Conservation (phyloP, 352 stramenopile species). For the Blastocystis sp. region DNA sequence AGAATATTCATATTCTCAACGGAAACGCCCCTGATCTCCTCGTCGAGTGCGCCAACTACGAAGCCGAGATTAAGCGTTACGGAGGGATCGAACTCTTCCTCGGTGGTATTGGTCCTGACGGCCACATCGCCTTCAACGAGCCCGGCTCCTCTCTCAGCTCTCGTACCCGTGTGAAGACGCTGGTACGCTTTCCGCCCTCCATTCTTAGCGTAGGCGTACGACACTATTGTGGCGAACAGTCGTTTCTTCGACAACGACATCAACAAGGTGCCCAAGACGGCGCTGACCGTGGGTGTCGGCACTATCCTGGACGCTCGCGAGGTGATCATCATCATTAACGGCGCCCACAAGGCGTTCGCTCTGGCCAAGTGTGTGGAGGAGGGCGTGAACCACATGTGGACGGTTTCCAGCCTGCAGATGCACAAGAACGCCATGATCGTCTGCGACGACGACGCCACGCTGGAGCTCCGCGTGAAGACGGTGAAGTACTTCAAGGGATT, state of each 20-base stretch:
- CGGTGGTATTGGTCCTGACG: constrained; percentile 85
- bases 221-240: constrained; percentile 84
- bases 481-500: constrained; percentile 86
- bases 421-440: constrained; percentile 82
- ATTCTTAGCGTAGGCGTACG: constrained; percentile 75
- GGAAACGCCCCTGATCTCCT: constrained; percentile 80
- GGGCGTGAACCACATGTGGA: constrained; percentile 86
- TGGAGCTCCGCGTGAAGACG: constrained; percentile 84
- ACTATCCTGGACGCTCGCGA: constrained; percentile 83
- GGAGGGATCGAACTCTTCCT: constrained; percentile 87
- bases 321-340: constrained; percentile 83
- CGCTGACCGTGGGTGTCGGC: constrained; percentile 82
- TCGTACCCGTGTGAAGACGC: constrained; percentile 82
- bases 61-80: constrained; percentile 79
- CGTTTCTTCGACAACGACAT: constrained; percentile 82
- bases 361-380: constrained; percentile 85
- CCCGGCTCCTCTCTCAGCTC: constrained; percentile 80
- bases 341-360: constrained; percentile 81
- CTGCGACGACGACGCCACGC: constrained; percentile 83
- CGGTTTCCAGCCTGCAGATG: constrained; percentile 81
- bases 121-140: constrained; percentile 88
- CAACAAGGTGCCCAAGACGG: constrained; percentile 82
- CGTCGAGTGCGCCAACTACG: constrained; percentile 80
- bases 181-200: constrained; percentile 63
- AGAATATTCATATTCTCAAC: constrained; percentile 84